Percentiles rank a stretch among this genome's conserved stretches.
Evolutionary conservation across 768 basidiomycete genomes (phyloP).

Genomic region (Candolleomyces eurysporus): DNA sequence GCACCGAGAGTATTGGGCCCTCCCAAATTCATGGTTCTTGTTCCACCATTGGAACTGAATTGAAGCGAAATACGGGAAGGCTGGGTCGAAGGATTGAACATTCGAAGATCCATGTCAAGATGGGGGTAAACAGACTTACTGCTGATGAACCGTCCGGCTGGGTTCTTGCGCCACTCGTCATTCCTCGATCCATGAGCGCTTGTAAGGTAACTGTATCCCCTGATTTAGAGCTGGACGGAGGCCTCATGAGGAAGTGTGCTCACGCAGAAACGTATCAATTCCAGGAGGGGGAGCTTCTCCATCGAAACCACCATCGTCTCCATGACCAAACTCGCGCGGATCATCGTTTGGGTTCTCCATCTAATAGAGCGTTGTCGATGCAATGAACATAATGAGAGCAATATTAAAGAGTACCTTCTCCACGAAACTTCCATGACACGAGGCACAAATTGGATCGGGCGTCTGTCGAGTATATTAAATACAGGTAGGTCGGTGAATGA

Average conservation of each 20-base stretch:
- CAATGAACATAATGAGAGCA: constrained; percentile 11
- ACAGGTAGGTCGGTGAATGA: not conserved
- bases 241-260: constrained; percentile 16
- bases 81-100: not conserved
- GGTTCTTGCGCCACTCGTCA: constrained; percentile 15
- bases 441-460: constrained; percentile 81
- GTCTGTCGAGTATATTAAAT: constrained; percentile 8
- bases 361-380: constrained; percentile 31
- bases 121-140: not conserved
- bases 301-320: constrained; percentile 19
- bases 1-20: constrained; percentile 2
- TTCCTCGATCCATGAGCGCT: constrained; percentile 34
- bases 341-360: constrained; percentile 75
- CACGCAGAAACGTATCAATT: constrained; percentile 51
- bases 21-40: constrained; percentile 6
- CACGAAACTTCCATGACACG: constrained; percentile 79
- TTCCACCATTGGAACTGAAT: constrained; percentile 5
- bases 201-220: constrained; percentile 31
- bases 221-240: not conserved
- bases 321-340: constrained; percentile 63
- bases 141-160: constrained; percentile 1
- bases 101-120: not conserved
- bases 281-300: constrained; percentile 30
- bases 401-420: constrained; percentile 54
- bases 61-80: constrained; percentile 12